phyloP scores from a whole-genome alignment of 441 rosid genomes.

The Eutrema salsugineum region DNA sequence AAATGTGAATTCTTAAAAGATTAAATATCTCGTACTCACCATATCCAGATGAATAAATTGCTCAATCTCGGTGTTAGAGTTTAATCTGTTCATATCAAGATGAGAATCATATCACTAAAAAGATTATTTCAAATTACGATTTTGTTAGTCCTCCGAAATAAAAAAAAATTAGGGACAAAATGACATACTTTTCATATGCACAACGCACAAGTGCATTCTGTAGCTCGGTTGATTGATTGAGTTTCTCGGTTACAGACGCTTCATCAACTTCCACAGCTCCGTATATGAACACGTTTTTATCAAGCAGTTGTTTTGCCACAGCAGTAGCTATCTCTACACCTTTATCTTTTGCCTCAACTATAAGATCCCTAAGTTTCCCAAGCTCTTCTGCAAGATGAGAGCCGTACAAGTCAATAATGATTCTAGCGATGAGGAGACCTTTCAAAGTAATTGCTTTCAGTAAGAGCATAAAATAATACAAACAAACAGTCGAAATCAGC shows the following conservation, averaged over 20 bases:
- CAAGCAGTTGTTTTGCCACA: slow-evolving; percentile 65
- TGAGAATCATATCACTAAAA: slow-evolving; percentile 17
- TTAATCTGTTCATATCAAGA: slow-evolving; percentile 44
- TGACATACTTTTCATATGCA: slow-evolving; percentile 57
- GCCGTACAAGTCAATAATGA: not conserved
- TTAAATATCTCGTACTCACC: slow-evolving; percentile 39
- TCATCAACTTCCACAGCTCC: slow-evolving; percentile 62
- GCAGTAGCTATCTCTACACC: slow-evolving; percentile 42
- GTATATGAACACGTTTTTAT: slow-evolving; percentile 57
- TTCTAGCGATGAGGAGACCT: not conserved
- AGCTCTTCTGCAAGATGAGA: slow-evolving; percentile 56
- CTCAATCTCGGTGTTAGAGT: slow-evolving; percentile 46
- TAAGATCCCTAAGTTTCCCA: slow-evolving; percentile 57
- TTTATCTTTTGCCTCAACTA: slow-evolving; percentile 50
- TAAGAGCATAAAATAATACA: not conserved
- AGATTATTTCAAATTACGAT: not conserved
- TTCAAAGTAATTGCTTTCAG: not conserved
- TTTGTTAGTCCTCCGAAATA: not conserved
- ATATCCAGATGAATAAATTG: slow-evolving; percentile 65
- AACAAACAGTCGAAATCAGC: not conserved
- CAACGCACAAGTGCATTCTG: slow-evolving; percentile 54
- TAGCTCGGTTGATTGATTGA: slow-evolving; percentile 46
- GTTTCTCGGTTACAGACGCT: slow-evolving; percentile 38
- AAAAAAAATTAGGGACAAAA: not conserved
- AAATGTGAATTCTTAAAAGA: not conserved